Base-by-base conservation (phyloP, 306 rosid genomes). In the Pyrus bretschneideri region DNA sequence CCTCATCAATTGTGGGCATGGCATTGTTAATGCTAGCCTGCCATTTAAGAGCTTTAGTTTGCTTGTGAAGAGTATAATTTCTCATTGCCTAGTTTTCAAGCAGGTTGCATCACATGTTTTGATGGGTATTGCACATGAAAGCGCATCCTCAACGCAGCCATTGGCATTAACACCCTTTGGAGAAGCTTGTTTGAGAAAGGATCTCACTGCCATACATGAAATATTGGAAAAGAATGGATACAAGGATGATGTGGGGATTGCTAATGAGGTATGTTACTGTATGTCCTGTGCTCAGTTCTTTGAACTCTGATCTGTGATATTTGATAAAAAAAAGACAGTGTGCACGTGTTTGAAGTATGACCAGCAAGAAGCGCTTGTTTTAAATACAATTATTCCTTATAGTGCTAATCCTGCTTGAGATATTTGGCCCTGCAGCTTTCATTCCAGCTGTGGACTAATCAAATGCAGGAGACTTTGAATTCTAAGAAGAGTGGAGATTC, bases 201-300 rank as follows among this genome's bases (percentile, higher is more conserved):
- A 95, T 82, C 97, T 92, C 55, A 95, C 97, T 38, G 99, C 99
- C 68, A 90, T 95, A 74, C 93, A 86, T 78, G 92, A 85, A 87
- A 95, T 90, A 80, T 70, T 95, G 82, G 99, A 95, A 83, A 95
- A 90, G 87, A 87, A 71, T 65, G 99, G 99, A 46, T 95, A 95
- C 92, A 95, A 87, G 86, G 97, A 95, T 76, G 99, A 95, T 72
- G 99, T 90, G 81, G 99, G 97, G 25, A 78, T 95, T 78, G 97
- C 97, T 77, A 92, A 95, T 80, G 99, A 95, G 99, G 97, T 95
- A 45, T 74, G 80, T 80, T 17, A 51, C 65, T 29, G 42, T 2
- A 4, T 46, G 13, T 49, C 57, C 22, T 13, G 13, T 19, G 12
- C 44, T 54, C 7, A 4, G 1, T 40, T 14, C 6, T 66, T 27